phyloP scores from a whole-genome alignment of 2,329 filamentous ascomycete genomes.

The Zelopaecilomyces penicillatus region DNA sequence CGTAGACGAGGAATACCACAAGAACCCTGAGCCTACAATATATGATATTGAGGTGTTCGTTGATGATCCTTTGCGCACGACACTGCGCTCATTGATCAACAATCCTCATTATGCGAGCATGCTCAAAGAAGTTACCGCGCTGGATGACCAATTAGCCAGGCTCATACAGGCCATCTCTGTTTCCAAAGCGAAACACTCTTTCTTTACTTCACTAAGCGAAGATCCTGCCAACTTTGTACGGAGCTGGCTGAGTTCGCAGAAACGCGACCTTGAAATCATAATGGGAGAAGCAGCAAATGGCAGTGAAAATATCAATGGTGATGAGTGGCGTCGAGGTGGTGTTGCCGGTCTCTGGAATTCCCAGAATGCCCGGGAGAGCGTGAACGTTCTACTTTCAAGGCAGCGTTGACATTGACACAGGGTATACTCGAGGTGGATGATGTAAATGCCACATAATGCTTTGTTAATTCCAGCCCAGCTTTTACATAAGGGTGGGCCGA shows the following conservation, averaged over 20 bases:
- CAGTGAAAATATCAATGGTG: constrained; percentile 47
- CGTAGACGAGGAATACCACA: constrained; percentile 76
- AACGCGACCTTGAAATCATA: constrained; percentile 80
- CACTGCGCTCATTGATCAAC: constrained; percentile 56
- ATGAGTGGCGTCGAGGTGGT: constrained; percentile 62
- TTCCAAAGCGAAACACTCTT: constrained; percentile 83
- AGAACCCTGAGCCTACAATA: constrained; percentile 66
- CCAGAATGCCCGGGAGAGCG: constrained; percentile 52
- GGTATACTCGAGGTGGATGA: background rate
- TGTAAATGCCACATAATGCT: background rate
- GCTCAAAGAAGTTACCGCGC: constrained; percentile 63
- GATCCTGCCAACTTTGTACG: constrained; percentile 80
- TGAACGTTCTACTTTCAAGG: constrained; percentile 51
- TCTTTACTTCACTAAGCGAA: constrained; percentile 68
- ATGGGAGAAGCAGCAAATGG: constrained; percentile 69
- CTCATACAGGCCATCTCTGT: constrained; percentile 75
- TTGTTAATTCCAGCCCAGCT: no score
- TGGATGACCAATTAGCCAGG: constrained; percentile 81
- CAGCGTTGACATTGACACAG: constrained; percentile 26
- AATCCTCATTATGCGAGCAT: constrained; percentile 63
- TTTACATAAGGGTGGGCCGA: no score
- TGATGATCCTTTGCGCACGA: constrained; percentile 69
- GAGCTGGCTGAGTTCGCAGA: constrained; percentile 86
- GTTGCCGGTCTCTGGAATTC: constrained; percentile 47
- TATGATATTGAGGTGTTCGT: constrained; percentile 84